These are phyloP conservation scores for Prunus salicina DNA, from an alignment of 306 rosid genomes.

Conservation along the genomic window DNA sequence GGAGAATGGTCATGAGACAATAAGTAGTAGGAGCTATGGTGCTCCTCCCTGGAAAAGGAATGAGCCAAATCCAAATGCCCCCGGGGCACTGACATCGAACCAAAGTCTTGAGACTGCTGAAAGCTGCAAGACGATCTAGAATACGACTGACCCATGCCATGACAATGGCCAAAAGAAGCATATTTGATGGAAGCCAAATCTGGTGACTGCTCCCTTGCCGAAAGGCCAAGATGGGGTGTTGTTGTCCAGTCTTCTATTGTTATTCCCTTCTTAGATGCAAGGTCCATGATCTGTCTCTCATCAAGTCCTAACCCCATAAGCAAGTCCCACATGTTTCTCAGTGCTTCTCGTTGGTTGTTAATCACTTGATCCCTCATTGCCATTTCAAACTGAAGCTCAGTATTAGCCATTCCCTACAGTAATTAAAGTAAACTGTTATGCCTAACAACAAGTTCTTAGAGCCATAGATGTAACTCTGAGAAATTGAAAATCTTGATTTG, in stretches of 20 bases:
- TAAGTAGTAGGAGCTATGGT: constrained; percentile 34
- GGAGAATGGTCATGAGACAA: constrained; percentile 37
- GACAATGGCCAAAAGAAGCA: constrained; percentile 16
- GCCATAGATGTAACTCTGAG: background rate
- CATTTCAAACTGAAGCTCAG: constrained; percentile 63
- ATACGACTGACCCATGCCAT: constrained; percentile 21
- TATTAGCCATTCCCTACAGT: constrained; percentile 53
- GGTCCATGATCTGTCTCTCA: constrained; percentile 42
- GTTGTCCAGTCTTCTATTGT: constrained; percentile 49
- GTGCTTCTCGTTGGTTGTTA: constrained; percentile 50
- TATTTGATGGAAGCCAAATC: constrained; percentile 26
- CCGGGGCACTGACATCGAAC: constrained; percentile 17
- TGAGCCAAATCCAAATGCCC: constrained; percentile 21
- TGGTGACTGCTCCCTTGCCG: constrained; percentile 29
- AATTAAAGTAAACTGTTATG: constrained; percentile 8
- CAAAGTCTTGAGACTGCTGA: constrained; percentile 29
- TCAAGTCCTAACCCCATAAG: constrained; percentile 59
- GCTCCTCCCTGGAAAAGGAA: constrained; percentile 43
- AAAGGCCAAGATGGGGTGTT: constrained; percentile 34
- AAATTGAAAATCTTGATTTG: background rate
- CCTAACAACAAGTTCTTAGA: background rate
- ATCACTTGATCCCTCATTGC: constrained; percentile 70
- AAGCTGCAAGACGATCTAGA: constrained; percentile 36
- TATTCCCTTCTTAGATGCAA: constrained; percentile 54
- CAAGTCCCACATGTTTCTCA: constrained; percentile 52